A percentile compares a stretch with the other conserved stretches of the same genome.
phyloP scores from a whole-genome alignment of 345 rosid species.

The Murraya paniculata region DNA sequence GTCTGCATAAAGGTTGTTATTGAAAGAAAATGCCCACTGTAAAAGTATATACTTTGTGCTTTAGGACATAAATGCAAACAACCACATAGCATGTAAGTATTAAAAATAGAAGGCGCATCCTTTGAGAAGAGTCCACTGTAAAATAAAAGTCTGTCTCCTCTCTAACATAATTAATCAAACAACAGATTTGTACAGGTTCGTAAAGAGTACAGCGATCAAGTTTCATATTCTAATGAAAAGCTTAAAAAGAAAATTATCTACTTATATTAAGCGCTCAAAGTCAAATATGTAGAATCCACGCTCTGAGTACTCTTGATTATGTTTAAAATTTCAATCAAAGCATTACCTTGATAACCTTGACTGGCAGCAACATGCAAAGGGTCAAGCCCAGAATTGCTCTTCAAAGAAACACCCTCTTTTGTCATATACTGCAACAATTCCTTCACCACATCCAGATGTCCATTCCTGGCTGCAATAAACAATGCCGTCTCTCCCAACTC shows the following conservation, averaged over 20 bases:
- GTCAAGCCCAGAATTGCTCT: slow-evolving; percentile 66
- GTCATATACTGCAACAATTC: slow-evolving; percentile 62
- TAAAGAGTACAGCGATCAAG: no score
- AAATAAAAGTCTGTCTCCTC: no score
- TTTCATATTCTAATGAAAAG: not conserved
- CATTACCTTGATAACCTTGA: slow-evolving; percentile 77
- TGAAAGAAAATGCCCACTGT: slow-evolving; percentile 3
- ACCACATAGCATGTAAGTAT: not conserved
- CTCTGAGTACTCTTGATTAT: not conserved
- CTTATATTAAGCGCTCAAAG: no score
- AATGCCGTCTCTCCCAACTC: slow-evolving; percentile 93
- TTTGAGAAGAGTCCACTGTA: no score
- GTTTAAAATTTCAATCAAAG: not conserved
- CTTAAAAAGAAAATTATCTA: not conserved
- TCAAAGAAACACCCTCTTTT: slow-evolving; percentile 56
- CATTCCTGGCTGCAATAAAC: slow-evolving; percentile 80
- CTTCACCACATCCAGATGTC: slow-evolving; percentile 70
- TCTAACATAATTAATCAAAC: no score
- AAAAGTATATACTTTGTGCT: not conserved
- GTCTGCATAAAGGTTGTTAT: slow-evolving; percentile 44
- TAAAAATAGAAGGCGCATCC: no score
- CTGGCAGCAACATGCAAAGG: slow-evolving; percentile 81
- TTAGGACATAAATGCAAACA: slow-evolving; percentile 12
- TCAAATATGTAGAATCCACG: not conserved
- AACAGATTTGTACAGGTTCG: no score